Evolutionary conservation across 2,329 filamentous ascomycete species (phyloP).

Genomic region (Sordariomycetes sp.): DNA sequence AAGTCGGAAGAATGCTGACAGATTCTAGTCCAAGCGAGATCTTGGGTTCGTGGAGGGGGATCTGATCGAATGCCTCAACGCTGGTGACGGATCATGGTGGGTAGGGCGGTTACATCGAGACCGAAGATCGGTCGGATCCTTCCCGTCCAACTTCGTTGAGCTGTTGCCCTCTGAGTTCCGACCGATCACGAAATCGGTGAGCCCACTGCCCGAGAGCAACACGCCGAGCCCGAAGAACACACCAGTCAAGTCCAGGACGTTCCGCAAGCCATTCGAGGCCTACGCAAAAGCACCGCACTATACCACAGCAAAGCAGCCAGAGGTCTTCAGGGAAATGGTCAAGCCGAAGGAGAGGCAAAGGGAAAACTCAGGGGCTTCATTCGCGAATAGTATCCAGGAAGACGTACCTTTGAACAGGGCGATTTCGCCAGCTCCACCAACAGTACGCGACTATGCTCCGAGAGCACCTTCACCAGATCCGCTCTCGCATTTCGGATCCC

Average conservation of each 20-base stretch:
- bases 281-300: slow-evolving; percentile 60
- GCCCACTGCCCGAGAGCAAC: slow-evolving; percentile 48
- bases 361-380: slow-evolving; percentile 32
- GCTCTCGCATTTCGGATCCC: slow-evolving; percentile 11
- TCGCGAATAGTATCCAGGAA: slow-evolving; percentile 13
- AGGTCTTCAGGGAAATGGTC: slow-evolving; percentile 40
- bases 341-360: slow-evolving; percentile 21
- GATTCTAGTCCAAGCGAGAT: slow-evolving; percentile 71
- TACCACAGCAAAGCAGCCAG: slow-evolving; percentile 52
- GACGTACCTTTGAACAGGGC: slow-evolving; percentile 10
- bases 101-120: slow-evolving; percentile 86
- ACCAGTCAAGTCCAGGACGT: slow-evolving; percentile 52
- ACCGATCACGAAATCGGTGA: slow-evolving; percentile 56
- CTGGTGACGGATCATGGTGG: slow-evolving; percentile 98
- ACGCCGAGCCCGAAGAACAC: slow-evolving; percentile 44
- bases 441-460: slow-evolving; percentile 14
- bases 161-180: slow-evolving; percentile 79
- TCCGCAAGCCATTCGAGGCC: slow-evolving; percentile 58
- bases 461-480: slow-evolving; percentile 23
- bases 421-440: slow-evolving; percentile 20
- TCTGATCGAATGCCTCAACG: slow-evolving; percentile 95
- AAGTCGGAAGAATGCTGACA: slow-evolving; percentile 3
- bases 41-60: slow-evolving; percentile 96
- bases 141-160: slow-evolving; percentile 96
- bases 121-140: slow-evolving; percentile 81